Evolutionary conservation across 2,329 filamentous ascomycete species (phyloP).

Genomic region (Aureobasidium mangrovei): DNA sequence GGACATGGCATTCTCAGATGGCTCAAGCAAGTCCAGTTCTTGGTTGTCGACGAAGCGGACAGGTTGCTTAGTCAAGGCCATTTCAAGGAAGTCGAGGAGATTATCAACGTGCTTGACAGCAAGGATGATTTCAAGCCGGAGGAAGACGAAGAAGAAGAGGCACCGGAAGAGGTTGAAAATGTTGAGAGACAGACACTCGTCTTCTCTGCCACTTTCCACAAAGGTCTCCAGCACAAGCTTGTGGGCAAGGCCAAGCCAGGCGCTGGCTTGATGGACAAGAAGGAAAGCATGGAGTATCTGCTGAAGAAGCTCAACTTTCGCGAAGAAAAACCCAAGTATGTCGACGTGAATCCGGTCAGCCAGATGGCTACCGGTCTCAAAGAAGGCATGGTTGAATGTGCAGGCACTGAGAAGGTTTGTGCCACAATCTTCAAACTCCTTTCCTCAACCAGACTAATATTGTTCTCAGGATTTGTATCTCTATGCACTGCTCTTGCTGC

Average conservation of each 20-base stretch:
- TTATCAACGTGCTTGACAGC: slow-evolving; percentile 70
- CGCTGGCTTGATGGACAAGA: slow-evolving; percentile 57
- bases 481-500: slow-evolving; percentile 76
- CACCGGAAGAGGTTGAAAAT: slow-evolving; percentile 13
- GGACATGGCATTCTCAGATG: slow-evolving; percentile 59
- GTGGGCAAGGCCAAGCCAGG: slow-evolving; percentile 61
- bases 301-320: slow-evolving; percentile 83
- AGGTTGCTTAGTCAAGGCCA: slow-evolving; percentile 83
- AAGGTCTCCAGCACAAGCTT: slow-evolving; percentile 82
- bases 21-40: slow-evolving; percentile 66
- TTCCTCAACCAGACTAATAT: slow-evolving; percentile 16
- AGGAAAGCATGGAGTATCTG: slow-evolving; percentile 85
- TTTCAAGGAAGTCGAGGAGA: slow-evolving; percentile 89
- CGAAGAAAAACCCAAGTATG: slow-evolving; percentile 74
- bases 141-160: slow-evolving; percentile 38
- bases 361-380: slow-evolving; percentile 82
- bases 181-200: slow-evolving; percentile 69
- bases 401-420: slow-evolving; percentile 77
- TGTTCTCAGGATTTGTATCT: slow-evolving; percentile 69
- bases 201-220: slow-evolving; percentile 94
- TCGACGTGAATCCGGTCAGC: slow-evolving; percentile 81
- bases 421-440: not conserved
- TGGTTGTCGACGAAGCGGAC: slow-evolving; percentile 93
- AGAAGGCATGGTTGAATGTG: slow-evolving; percentile 87
- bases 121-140: slow-evolving; percentile 36